A percentile compares a stretch with the other conserved stretches of the same genome.
Conservation (phyloP, 805 yeast genomes). For the Candida easanensis region DNA sequence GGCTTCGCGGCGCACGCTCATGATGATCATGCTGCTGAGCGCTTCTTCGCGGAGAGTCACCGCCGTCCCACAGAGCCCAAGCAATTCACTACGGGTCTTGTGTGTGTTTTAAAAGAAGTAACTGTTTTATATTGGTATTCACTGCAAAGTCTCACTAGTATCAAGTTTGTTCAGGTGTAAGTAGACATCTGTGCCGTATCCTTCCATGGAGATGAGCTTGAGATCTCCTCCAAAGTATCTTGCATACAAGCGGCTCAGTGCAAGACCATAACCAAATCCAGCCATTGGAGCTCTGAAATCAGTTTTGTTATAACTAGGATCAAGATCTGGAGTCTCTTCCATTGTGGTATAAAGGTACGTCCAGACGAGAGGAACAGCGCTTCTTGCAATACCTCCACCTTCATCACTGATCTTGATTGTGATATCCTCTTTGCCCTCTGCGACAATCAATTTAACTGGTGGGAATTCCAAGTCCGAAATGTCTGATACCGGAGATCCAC, state of each 20-base stretch:
- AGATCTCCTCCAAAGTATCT: conserved; percentile 90
- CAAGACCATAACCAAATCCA: conserved; percentile 90
- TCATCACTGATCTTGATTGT: conserved; percentile 89
- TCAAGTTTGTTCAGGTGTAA: conserved; percentile 79
- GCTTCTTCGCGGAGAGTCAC: too few relatives aligned
- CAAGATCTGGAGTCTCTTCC: conserved; percentile 59
- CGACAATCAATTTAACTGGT: conserved; percentile 80
- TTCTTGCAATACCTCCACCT: conserved; percentile 90
- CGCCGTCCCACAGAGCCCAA: too few relatives aligned
- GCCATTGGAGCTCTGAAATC: conserved; percentile 90
- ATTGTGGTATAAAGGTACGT: conserved; percentile 90
- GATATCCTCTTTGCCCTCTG: conserved; percentile 87
- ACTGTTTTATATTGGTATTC: background rate
- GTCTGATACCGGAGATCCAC: conserved; percentile 25
- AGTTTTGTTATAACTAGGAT: conserved; percentile 41
- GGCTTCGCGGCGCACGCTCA: too few relatives aligned
- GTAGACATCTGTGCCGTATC: conserved; percentile 91
- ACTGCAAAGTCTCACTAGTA: conserved; percentile 33
- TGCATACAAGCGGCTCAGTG: conserved; percentile 81
- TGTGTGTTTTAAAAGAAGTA: background rate
- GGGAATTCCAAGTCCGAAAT: conserved; percentile 72
- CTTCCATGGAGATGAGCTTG: conserved; percentile 86
- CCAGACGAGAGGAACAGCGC: conserved; percentile 84
- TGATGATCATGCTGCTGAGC: too few relatives aligned
- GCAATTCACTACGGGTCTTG: too few relatives aligned